These are phyloP conservation scores for Juncus effusus DNA, from an alignment of 176 grass and related monocot genomes.

Conservation along the genomic window DNA sequence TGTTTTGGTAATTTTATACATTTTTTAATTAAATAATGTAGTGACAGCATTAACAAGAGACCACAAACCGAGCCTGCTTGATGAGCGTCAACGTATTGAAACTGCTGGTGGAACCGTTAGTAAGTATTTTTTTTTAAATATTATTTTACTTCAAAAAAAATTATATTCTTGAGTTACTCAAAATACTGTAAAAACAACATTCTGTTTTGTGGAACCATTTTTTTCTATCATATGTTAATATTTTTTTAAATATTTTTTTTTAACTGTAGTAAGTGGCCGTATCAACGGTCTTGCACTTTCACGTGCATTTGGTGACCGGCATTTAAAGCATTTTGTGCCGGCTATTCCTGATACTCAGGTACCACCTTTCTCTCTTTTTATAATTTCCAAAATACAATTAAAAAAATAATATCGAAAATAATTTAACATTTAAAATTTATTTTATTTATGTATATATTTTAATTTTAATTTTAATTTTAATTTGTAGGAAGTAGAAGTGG, in stretches of 20 bases:
- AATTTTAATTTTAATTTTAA: background rate
- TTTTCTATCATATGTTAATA: background rate
- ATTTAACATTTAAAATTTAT: no score
- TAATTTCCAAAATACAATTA: background rate
- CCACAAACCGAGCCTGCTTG: slow-evolving; percentile 15
- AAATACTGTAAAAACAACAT: background rate
- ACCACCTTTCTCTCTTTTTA: background rate
- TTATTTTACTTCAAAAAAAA: background rate
- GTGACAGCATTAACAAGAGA: slow-evolving; percentile 24
- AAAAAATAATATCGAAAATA: no score
- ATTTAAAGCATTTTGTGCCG: slow-evolving; percentile 21
- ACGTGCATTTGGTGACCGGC: slow-evolving; percentile 25
- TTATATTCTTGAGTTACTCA: background rate
- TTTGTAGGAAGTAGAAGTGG: slow-evolving; percentile 20
- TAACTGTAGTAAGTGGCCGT: slow-evolving; percentile 5
- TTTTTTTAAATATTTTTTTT: background rate
- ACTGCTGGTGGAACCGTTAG: slow-evolving; percentile 24
- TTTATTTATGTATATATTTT: background rate
- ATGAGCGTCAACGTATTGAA: slow-evolving; percentile 17
- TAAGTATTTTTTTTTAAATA: slow-evolving; percentile 2
- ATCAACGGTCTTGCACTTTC: slow-evolving; percentile 29
- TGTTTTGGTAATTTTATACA: no score
- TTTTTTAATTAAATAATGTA: slow-evolving; percentile 12
- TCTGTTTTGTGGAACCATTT: background rate
- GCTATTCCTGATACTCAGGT: slow-evolving; percentile 20